Percentiles rank a stretch among this genome's conserved stretches.
phyloP scores from a whole-genome alignment of 495 filamentous ascomycete genomes.

The Aspergillus haitiensis region DNA sequence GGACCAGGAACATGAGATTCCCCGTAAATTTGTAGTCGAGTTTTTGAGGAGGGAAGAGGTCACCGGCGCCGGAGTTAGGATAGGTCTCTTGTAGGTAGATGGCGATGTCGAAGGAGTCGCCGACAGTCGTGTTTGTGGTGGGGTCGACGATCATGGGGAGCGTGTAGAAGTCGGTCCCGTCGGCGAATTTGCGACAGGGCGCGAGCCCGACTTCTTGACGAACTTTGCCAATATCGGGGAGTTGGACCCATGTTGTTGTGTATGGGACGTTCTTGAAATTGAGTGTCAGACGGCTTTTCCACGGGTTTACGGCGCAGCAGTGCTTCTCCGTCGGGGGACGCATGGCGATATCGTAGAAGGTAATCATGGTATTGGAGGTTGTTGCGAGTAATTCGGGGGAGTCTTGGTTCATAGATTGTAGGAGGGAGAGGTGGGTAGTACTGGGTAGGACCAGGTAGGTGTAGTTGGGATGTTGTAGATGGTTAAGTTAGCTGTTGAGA shows the following conservation, averaged over 20 bases:
- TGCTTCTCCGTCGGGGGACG: conserved; percentile 36
- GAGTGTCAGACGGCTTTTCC: conserved; percentile 59
- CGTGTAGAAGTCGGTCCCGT: conserved; percentile 59
- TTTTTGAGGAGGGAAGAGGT: conserved; percentile 43
- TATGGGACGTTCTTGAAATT: conserved; percentile 59
- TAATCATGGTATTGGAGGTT: conserved; percentile 23
- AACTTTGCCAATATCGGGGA: conserved; percentile 49
- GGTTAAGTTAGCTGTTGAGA: too few species aligned
- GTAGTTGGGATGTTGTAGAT: too few species aligned
- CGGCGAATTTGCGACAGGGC: conserved; percentile 52
- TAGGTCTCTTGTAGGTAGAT: conserved; percentile 54
- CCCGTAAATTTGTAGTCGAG: conserved; percentile 27
- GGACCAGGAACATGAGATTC: conserved; percentile 21
- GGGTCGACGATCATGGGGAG: conserved; percentile 58
- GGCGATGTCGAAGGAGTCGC: conserved; percentile 65
- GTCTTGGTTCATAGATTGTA: background rate
- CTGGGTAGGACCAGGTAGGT: too few species aligned
- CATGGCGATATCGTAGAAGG: conserved; percentile 60
- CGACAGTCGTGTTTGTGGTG: conserved; percentile 40
- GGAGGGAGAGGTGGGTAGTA: too few species aligned
- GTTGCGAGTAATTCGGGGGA: background rate
- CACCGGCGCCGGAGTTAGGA: conserved; percentile 35
- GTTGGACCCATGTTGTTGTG: conserved; percentile 51
- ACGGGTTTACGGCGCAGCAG: conserved; percentile 54
- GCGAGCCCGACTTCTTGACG: conserved; percentile 47